phyloP scores from a whole-genome alignment of 2,329 filamentous ascomycete genomes.

The Colletotrichum cereale region DNA sequence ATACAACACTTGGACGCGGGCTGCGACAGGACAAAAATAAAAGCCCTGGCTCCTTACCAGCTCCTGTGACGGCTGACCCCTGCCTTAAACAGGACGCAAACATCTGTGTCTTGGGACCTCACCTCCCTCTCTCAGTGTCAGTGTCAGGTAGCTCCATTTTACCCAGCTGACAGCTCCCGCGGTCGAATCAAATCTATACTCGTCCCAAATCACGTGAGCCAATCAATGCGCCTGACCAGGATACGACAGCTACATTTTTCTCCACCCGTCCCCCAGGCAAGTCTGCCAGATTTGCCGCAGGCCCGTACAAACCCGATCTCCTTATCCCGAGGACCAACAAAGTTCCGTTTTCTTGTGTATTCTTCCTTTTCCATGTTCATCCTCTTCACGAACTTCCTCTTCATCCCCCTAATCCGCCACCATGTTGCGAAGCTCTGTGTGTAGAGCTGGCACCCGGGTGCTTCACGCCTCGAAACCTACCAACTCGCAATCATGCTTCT shows the following conservation, averaged over 20 bases:
- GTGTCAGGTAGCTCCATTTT: constrained; percentile 8
- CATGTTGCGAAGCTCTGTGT: constrained; percentile 80
- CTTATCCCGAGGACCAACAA: constrained; percentile 37
- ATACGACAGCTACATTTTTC: constrained; percentile 31
- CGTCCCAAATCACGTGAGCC: constrained; percentile 1
- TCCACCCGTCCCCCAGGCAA: constrained; percentile 24
- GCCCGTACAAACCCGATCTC: constrained; percentile 36
- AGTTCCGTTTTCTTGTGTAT: constrained; percentile 17
- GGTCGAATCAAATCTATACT: background rate
- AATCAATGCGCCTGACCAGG: constrained; percentile 17
- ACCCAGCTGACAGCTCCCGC: constrained; percentile 10
- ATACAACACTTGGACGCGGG: background rate
- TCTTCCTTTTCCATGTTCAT: constrained; percentile 26
- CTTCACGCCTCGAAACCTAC: constrained; percentile 65
- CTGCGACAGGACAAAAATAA: background rate
- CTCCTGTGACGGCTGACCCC: background rate
- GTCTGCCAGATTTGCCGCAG: constrained; percentile 29
- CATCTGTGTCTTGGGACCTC: background rate
- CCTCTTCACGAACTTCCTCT: constrained; percentile 5
- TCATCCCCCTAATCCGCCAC: constrained; percentile 43
- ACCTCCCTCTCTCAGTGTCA: too few species aligned
- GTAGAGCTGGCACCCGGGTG: constrained; percentile 75
- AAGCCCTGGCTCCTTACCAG: background rate
- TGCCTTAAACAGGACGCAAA: background rate
- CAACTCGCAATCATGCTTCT: constrained; percentile 55